Evolutionary conservation across 1,284 basidiomycete species (phyloP).

Genomic region (Puccinia horiana): DNA sequence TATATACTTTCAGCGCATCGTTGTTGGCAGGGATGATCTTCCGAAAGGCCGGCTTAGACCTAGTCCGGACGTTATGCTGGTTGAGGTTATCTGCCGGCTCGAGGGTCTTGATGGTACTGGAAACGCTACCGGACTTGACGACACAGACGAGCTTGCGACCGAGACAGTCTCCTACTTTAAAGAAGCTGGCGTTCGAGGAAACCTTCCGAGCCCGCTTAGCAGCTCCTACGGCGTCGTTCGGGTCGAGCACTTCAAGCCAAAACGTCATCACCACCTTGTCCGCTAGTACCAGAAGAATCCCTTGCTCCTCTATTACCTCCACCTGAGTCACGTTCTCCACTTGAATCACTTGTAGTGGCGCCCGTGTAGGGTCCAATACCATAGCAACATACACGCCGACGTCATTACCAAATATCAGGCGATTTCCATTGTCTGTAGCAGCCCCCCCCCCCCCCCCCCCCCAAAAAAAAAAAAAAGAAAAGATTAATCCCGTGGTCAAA

Average conservation of each 20-base stretch:
- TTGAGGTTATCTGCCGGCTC: conserved; percentile 67
- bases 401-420: conserved; percentile 92
- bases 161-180: conserved; percentile 92
- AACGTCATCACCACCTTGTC: conserved; percentile 78
- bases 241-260: conserved; percentile 88
- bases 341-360: conserved; percentile 86
- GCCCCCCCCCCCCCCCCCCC: too few species aligned
- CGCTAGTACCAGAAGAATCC: conserved; percentile 91
- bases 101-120: conserved; percentile 94
- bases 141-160: conserved; percentile 94
- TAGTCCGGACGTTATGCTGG: background rate
- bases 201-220: conserved; percentile 92
- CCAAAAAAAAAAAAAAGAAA: background rate
- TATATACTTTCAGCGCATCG: conserved; percentile 90
- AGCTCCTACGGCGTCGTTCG: conserved; percentile 83
- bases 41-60: conserved; percentile 64
- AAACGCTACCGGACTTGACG: conserved; percentile 90
- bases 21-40: conserved; percentile 91
- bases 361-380: conserved; percentile 70
- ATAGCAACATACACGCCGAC: conserved; percentile 95
- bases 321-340: conserved; percentile 89
- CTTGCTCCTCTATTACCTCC: conserved; percentile 93
- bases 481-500: background rate
- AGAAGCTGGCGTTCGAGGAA: conserved; percentile 94
- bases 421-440: conserved; percentile 64